Evolutionary conservation across 163 green algal genomes (phyloP), one percentile per base, ranked within the genome.

Genomic region (Chlorella variabilis): DNA sequence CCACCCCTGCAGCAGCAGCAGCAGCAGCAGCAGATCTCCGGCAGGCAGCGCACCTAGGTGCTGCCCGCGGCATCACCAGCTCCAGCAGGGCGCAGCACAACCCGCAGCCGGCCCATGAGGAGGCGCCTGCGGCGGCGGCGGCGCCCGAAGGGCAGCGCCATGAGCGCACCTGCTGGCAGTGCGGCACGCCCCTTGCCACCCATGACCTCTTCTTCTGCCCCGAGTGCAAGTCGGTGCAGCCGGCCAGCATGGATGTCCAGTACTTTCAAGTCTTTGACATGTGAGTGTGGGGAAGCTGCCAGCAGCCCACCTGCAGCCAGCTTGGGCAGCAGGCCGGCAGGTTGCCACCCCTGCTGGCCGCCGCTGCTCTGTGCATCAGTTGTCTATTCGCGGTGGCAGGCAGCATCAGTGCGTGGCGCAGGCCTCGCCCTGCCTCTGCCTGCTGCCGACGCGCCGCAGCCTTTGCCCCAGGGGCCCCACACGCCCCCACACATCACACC

Each of bases 121-220:
- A 48, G 25, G 38, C 48, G 20, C 2, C 31, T 34, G 38, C 56
- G n/a, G 73, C 56, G 51, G 45, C 51, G 34, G 71, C 71, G 34
- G 33, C 48, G 33, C 21, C 8, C 29, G 36, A 61, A 23, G 45
- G 45, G 70, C 70, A 66, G 70, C 48, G 36, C 36, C 51, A 68
- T 6, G 73, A 80, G 73, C 73, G 73, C 27, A 80, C 54, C 13
- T 83, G 77, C 51, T 83, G 77, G 77, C 77, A 83, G 51, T 83
- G 77, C 29, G 77, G 77, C 66, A 77, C 34, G 5, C n/a, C 1
- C 6, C 49, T 83, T 15, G 9, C 25, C 4, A 2, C 4, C 2
- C 49, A 71, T 4, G 51, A 83, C n/a, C 18, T 65, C 33, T 83
- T 83, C 38, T 83, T 83, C 66, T 83, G 77, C 41, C 77, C 77